Base-by-base conservation (phyloP, 2,329 filamentous ascomycete genomes). In the Pseudogymnoascus sp. region DNA sequence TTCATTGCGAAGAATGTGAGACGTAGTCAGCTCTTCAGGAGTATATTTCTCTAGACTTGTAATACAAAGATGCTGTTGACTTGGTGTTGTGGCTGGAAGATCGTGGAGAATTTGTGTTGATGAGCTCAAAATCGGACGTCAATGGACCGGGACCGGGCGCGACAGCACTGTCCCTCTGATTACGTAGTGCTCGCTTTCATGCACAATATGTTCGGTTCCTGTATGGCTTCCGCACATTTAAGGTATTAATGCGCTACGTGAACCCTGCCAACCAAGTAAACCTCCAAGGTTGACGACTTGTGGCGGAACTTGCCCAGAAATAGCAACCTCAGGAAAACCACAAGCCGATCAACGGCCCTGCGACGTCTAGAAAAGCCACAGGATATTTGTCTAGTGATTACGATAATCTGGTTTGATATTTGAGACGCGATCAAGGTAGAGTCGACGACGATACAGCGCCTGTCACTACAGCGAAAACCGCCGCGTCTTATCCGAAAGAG, bases 1-100 rank as follows among this genome's bases (percentile, higher is more conserved):
- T 85, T 85, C 83, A 85, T 85, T 34, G 70, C 77, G 69, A 67
- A 45, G 61, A 63, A 19, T 45, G 6, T 21, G n/a, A 19, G 48
- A 43, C n/a, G 51, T n/a, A 21, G 16, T 34, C n/a, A n/a, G 16
- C 10, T 57, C 11, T 19, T 21, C 28, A 21, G 28, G 28, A 21
- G 51, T 57, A 14, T 34, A 57, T 21, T 21, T 57, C 25, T 19
- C 16, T 14, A 34, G 28, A 14, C 6, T 36, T 2, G 28, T 21
- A 34, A 34, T 14, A 21, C 11, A 21, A 21, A 34, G 16, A 57
- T 5, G 25, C 51, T 21, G 51, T 34, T 8, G 28, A 16, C 36
- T 66, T 61, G 61, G 16, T 14, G 41, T 54, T 57, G 37, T 39
- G 19, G 36, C 16, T n/a, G 28, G 60, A 21, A 63, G 61, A 23